phyloP scores from a whole-genome alignment of 2,329 filamentous ascomycete genomes.

The Botrytis tulipae region DNA sequence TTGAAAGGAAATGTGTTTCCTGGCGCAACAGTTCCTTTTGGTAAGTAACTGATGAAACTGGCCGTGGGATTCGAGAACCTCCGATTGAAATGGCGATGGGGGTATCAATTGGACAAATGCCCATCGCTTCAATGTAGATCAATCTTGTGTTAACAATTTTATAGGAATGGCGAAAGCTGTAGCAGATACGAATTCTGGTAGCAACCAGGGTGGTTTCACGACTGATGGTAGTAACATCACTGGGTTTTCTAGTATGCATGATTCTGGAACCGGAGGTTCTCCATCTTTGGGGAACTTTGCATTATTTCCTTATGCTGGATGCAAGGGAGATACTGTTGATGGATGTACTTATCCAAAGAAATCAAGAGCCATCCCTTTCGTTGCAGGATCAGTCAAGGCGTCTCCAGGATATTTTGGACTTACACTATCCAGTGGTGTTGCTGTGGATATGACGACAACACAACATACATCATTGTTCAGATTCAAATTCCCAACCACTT shows the following conservation, averaged over 20 bases:
- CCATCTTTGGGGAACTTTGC: conserved; percentile 73
- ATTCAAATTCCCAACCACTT: conserved; percentile 56
- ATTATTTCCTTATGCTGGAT: conserved; percentile 64
- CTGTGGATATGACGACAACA: conserved; percentile 65
- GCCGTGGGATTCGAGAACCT: neutral
- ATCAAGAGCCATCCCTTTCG: conserved; percentile 41
- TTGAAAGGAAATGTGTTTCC: conserved; percentile 50
- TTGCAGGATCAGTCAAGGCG: conserved; percentile 52
- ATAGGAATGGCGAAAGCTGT: conserved; percentile 50
- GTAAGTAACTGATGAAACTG: conserved; percentile 30
- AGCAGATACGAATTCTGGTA: conserved; percentile 51
- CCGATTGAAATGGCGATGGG: neutral
- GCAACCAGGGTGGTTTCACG: conserved; percentile 56
- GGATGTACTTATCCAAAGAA: conserved; percentile 58
- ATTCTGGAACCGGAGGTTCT: conserved; percentile 47
- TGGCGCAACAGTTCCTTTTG: conserved; percentile 53
- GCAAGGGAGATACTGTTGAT: conserved; percentile 59
- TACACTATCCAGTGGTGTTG: conserved; percentile 54
- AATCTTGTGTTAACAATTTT: conserved; percentile 29
- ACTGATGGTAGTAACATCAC: conserved; percentile 43
- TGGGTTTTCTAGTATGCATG: conserved; percentile 42
- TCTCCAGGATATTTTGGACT: conserved; percentile 65
- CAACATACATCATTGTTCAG: conserved; percentile 64
- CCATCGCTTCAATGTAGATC: neutral
- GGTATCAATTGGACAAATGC: neutral